These are phyloP conservation scores for Umbelopsis sp. DNA, from an alignment of 371 early-diverging fungal species.

Conservation along the genomic window DNA sequence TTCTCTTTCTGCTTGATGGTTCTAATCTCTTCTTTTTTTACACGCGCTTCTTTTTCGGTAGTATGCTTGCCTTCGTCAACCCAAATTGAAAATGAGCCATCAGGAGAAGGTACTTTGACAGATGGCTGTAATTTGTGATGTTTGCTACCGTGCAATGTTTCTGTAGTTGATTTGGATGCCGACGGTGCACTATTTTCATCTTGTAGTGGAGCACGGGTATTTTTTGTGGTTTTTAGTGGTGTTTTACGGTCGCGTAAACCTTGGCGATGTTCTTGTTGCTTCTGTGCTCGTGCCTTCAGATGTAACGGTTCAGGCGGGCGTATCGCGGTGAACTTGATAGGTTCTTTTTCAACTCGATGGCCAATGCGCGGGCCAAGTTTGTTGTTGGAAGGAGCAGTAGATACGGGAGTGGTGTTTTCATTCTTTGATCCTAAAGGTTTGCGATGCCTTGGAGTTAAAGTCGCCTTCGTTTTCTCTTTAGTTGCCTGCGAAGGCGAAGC, in stretches of 20 bases:
- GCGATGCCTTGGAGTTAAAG: background rate
- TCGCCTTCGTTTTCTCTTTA: background rate
- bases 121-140: background rate
- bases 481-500: background rate
- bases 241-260: no score
- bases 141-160: background rate
- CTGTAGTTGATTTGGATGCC: background rate
- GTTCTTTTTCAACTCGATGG: background rate
- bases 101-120: background rate
- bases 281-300: background rate
- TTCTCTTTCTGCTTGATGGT: background rate
- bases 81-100: background rate
- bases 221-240: no score
- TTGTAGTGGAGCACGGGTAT: background rate
- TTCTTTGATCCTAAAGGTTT: conserved; percentile 1
- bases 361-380: background rate
- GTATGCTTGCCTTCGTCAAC: background rate
- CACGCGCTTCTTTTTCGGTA: background rate
- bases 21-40: background rate
- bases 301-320: background rate
- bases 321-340: background rate
- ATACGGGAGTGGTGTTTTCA: conserved; percentile 3
- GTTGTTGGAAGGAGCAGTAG: background rate
- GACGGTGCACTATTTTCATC: background rate
- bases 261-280: background rate